Percentiles rank a stretch among this genome's conserved stretches.
phyloP scores from a whole-genome alignment of 2,329 filamentous ascomycete species.

The Cordyceps tenuipes region DNA sequence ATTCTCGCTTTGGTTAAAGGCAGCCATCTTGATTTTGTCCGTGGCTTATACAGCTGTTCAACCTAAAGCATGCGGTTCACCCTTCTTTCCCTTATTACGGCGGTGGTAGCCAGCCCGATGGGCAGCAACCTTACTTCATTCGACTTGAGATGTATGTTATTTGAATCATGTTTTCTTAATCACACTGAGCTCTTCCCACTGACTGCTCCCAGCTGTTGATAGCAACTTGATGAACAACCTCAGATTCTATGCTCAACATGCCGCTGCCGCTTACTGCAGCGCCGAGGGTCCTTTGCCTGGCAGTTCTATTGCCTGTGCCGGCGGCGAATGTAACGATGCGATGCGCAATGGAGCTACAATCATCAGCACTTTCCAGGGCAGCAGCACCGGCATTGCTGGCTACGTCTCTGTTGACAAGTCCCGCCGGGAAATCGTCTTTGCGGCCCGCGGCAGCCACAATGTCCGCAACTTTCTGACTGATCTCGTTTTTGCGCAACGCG shows the following conservation, averaged over 20 bases:
- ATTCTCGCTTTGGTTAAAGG: neutral
- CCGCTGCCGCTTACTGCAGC: constrained; percentile 48
- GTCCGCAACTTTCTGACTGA: constrained; percentile 56
- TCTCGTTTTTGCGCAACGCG: constrained; percentile 23
- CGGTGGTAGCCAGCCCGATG: constrained; percentile 21
- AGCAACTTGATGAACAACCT: constrained; percentile 29
- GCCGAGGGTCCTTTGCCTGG: constrained; percentile 28
- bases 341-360: constrained; percentile 35
- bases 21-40: neutral
- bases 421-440: constrained; percentile 47
- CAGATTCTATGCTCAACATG: constrained; percentile 42
- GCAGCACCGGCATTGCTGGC: constrained; percentile 37
- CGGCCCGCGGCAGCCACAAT: constrained; percentile 50
- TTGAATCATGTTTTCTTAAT: too few species aligned
- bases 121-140: constrained; percentile 20
- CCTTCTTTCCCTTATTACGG: constrained; percentile 20
- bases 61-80: constrained; percentile 17
- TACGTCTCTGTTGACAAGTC: constrained; percentile 44
- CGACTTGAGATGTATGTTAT: constrained; percentile 26
- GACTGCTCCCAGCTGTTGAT: constrained; percentile 18
- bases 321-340: constrained; percentile 35
- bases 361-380: constrained; percentile 32
- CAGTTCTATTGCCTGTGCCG: constrained; percentile 32
- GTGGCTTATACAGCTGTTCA: neutral
- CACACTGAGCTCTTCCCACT: neutral